Conservation (phyloP, 805 yeast genomes). For the Pichia californica region DNA sequence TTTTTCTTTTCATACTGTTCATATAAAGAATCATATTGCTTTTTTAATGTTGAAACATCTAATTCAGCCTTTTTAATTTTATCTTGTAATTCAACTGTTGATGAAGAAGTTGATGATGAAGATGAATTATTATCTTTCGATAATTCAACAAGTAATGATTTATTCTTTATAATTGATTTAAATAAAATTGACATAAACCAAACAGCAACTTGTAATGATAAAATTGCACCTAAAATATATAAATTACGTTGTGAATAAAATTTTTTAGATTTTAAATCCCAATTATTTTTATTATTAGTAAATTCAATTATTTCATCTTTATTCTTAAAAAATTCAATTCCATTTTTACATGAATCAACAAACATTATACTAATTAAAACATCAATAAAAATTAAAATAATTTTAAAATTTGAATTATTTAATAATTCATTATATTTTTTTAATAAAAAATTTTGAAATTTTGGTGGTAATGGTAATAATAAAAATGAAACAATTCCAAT, state of each 20-base stretch:
- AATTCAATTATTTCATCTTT: slow-evolving; percentile 11
- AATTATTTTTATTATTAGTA: slow-evolving; percentile 17
- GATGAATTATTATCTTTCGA: slow-evolving; percentile 11
- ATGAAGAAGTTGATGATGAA: background rate
- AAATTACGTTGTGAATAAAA: slow-evolving; percentile 53
- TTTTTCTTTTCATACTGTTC: slow-evolving; percentile 34
- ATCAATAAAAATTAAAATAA: slow-evolving; percentile 36
- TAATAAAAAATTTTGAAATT: slow-evolving; percentile 34
- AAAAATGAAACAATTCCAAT: slow-evolving; percentile 37
- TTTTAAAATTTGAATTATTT: slow-evolving; percentile 32
- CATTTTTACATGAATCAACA: slow-evolving; percentile 35
- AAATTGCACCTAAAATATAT: slow-evolving; percentile 49
- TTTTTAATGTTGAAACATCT: slow-evolving; percentile 31
- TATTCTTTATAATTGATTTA: slow-evolving; percentile 37
- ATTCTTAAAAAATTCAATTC: slow-evolving; percentile 16
- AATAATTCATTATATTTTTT: slow-evolving; percentile 26
- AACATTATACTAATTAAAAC: slow-evolving; percentile 34
- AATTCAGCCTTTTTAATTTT: slow-evolving; percentile 15
- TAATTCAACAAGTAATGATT: slow-evolving; percentile 19
- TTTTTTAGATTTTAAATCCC: slow-evolving; percentile 37
- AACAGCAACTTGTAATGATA: slow-evolving; percentile 41
- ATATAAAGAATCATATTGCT: slow-evolving; percentile 38
- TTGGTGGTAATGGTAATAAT: slow-evolving; percentile 45
- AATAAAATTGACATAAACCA: slow-evolving; percentile 38
- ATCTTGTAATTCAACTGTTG: slow-evolving; percentile 15